Evolutionary conservation across 768 basidiomycete genomes (phyloP).

Genomic region (Austroboletus festivus): DNA sequence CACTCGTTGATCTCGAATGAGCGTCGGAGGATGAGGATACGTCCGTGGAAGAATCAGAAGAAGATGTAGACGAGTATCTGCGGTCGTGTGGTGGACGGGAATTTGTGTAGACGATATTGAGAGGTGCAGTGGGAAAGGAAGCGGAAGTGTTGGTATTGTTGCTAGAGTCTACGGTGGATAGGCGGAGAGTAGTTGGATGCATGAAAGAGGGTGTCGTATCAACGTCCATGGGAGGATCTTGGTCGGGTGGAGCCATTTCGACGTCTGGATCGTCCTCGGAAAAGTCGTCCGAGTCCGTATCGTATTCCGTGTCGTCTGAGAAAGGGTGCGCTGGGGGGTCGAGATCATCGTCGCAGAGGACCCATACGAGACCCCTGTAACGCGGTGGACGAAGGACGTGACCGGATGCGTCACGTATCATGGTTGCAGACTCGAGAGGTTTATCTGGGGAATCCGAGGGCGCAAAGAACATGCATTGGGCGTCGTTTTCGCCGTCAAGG

Average conservation of each 20-base stretch:
- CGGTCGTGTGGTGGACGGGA: slow-evolving; percentile 22
- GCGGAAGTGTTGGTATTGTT: slow-evolving; percentile 7
- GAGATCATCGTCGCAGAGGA: slow-evolving; percentile 71
- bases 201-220: slow-evolving; percentile 31
- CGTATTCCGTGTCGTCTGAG: slow-evolving; percentile 29
- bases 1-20: slow-evolving; percentile 21
- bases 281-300: slow-evolving; percentile 28
- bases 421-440: slow-evolving; percentile 16
- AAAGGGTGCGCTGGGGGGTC: slow-evolving; percentile 15
- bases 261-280: slow-evolving; percentile 26
- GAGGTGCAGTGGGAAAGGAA: slow-evolving; percentile 12
- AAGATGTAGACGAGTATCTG: slow-evolving; percentile 29
- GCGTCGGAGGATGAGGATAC: slow-evolving; percentile 22
- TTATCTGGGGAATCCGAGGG: slow-evolving; percentile 22
- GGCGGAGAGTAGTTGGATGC: slow-evolving; percentile 38
- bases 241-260: slow-evolving; percentile 30
- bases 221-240: slow-evolving; percentile 27
- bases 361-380: slow-evolving; percentile 81
- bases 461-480: slow-evolving; percentile 81
- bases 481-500: slow-evolving; percentile 74
- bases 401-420: slow-evolving; percentile 24
- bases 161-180: slow-evolving; percentile 21
- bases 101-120: slow-evolving; percentile 10
- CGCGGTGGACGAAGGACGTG: slow-evolving; percentile 36
- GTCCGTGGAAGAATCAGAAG: slow-evolving; percentile 23